Base-by-base conservation (phyloP, 2,329 filamentous ascomycete genomes). In the Pyrenophora graminea region DNA sequence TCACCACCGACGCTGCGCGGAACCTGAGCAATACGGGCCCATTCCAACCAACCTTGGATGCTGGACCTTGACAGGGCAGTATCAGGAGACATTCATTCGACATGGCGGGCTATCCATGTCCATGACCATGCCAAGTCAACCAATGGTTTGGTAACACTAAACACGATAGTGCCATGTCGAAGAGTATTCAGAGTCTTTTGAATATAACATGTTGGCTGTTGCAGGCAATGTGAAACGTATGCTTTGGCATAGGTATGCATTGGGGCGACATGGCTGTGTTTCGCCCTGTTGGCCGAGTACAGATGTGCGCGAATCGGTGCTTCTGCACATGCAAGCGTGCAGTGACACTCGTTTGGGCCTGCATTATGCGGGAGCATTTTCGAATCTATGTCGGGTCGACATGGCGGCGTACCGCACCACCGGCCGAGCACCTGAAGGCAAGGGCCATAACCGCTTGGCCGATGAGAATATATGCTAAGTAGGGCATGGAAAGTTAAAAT, bases 261-360 rank as follows among this genome's bases (percentile, higher is more conserved):
- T 33, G 30, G 39, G 30, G 41, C 34, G 48, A 43, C 41, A 54
- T 50, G 46, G 51, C 47, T 48, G 45, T 47, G 49, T 42, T 58
- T 51, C 57, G 51, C 55, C 57, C 52, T 25, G 45, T 47, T 38
- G 46, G 51, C 44, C 36, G 34, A 53, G 48, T 23, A 36, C 15
- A 25, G 18, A 37, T 31, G 31, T 19, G 37, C 45, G 37, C 53
- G 43, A 54, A 49, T 45, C 48, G 36, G 42, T 38, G 23, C 46
- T 40, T 31, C 30, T 43, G 39, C 45, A 39, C 45, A 38, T 34
- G 7, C 27, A 34, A 21, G 23, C 9, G 13, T 7, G 39, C 41
- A 23, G n/a, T 9, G 27, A 36, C 21, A 15, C 27, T 19, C 32
- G 9, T 34, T 25, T 25, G 23, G 23, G 23, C 23, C 4, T 25